These are phyloP conservation scores for Coemansia sp. DNA, from an alignment of 192 early-diverging fungal genomes.

Conservation along the genomic window DNA sequence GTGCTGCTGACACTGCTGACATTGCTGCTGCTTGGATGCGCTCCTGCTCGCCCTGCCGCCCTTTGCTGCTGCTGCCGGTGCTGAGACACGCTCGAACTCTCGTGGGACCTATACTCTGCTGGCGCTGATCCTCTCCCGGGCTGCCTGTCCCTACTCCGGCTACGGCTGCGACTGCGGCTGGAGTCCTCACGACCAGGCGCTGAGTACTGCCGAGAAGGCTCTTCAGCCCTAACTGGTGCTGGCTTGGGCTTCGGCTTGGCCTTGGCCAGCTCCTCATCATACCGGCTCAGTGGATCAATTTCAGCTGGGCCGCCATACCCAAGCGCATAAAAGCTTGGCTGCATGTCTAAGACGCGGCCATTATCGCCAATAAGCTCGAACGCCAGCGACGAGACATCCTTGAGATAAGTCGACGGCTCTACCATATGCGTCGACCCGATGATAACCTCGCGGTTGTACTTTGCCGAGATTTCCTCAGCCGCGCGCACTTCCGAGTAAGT, in stretches of 20 bases:
- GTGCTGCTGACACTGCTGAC: conserved; percentile 20
- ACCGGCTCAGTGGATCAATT: conserved; percentile 39
- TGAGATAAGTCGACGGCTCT: conserved; percentile 49
- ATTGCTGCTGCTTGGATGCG: conserved; percentile 13
- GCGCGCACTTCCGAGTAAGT: conserved; percentile 56
- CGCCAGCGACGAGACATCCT: conserved; percentile 47
- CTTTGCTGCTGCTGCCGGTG: conserved; percentile 7
- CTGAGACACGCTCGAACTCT: conserved; percentile 4
- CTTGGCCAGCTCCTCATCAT: conserved; percentile 30
- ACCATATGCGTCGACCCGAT: conserved; percentile 52
- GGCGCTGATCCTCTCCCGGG: conserved; percentile 17
- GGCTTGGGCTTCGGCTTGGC: conserved; percentile 26
- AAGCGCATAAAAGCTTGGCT: conserved; percentile 40
- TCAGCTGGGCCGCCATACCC: conserved; percentile 49
- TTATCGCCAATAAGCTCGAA: conserved; percentile 43
- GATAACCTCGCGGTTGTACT: conserved; percentile 52
- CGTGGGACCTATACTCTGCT: conserved; percentile 19
- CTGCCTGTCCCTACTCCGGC: conserved; percentile 13
- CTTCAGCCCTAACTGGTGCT: conserved; percentile 4
- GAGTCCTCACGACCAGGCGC: not conserved
- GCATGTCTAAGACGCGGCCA: conserved; percentile 34
- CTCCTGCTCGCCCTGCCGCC: not conserved
- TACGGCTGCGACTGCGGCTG: conserved; percentile 6
- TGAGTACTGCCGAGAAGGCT: not conserved
- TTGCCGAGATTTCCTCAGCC: conserved; percentile 46